Conservation (phyloP, 345 rosid species). For the Citrus unshiu region DNA sequence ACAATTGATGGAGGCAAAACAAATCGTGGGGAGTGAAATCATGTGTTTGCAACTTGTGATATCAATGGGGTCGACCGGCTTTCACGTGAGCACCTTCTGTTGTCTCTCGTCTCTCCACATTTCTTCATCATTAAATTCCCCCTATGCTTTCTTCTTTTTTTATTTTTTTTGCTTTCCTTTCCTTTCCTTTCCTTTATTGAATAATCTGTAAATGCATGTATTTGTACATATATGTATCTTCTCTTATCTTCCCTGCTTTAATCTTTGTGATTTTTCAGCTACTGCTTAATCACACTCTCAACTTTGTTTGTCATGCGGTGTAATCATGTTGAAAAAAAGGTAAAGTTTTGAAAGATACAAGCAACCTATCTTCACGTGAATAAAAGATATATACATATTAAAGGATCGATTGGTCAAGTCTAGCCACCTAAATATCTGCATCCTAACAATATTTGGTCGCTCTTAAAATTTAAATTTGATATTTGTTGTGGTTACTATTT, state of each 20-base stretch:
- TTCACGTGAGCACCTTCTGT: constrained; percentile 48
- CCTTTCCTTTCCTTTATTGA: neutral
- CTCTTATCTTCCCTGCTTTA: neutral
- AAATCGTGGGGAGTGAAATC: neutral
- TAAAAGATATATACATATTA: neutral
- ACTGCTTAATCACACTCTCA: constrained; percentile 15
- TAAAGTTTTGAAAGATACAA: neutral
- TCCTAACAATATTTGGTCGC: neutral
- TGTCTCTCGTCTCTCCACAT: constrained; percentile 33
- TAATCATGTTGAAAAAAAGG: constrained; percentile 8
- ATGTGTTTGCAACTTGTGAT: neutral
- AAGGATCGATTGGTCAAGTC: neutral
- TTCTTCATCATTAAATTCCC: constrained; percentile 7
- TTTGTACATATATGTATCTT: neutral
- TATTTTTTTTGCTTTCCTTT: too few relatives aligned
- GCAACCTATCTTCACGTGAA: constrained; percentile 31
- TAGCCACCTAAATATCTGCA: neutral
- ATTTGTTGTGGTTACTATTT: too few relatives aligned
- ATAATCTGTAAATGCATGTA: too few relatives aligned
- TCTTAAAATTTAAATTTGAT: too few relatives aligned
- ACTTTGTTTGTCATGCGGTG: constrained; percentile 16
- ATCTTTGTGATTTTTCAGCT: constrained; percentile 1
- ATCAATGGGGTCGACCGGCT: constrained; percentile 34
- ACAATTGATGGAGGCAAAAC: neutral
- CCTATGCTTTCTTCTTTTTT: neutral